A percentile compares a stretch with the other conserved stretches of the same genome.
These are phyloP conservation scores for Lophium mytilinum DNA, from an alignment of 495 filamentous ascomycete species.

Conservation along the genomic window DNA sequence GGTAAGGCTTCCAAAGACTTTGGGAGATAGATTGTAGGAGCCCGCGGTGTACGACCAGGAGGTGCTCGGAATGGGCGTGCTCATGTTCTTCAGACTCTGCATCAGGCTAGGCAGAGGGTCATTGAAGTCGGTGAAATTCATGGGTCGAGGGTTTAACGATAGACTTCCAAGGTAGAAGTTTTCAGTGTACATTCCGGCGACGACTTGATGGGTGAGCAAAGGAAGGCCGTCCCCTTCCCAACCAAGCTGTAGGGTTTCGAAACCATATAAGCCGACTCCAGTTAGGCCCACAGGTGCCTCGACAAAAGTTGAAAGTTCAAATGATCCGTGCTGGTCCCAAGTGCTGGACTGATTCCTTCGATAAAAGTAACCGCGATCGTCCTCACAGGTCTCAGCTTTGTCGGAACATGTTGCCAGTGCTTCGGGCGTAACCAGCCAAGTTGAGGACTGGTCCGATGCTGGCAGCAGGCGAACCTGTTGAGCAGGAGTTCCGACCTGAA, in stretches of 20 bases:
- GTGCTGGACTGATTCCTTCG: slow-evolving; percentile 42
- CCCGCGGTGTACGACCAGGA: slow-evolving; percentile 34
- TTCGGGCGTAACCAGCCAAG: slow-evolving; percentile 34
- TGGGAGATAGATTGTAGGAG: slow-evolving; percentile 22
- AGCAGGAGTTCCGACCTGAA: slow-evolving; percentile 21
- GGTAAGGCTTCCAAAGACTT: slow-evolving; percentile 28
- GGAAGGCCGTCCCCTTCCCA: slow-evolving; percentile 23
- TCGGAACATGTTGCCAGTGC: slow-evolving; percentile 30
- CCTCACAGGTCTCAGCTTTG: slow-evolving; percentile 34
- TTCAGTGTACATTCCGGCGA: slow-evolving; percentile 24
- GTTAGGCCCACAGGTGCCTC: slow-evolving; percentile 22
- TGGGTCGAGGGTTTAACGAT: slow-evolving; percentile 30
- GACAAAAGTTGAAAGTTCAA: slow-evolving; percentile 20
- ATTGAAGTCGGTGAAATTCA: slow-evolving; percentile 31
- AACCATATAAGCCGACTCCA: slow-evolving; percentile 29
- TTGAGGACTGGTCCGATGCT: slow-evolving; percentile 1
- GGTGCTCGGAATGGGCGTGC: slow-evolving; percentile 27
- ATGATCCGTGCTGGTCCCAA: slow-evolving; percentile 36
- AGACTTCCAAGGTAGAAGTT: slow-evolving; percentile 32
- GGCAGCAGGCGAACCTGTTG: slow-evolving; percentile 20
- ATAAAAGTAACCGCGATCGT: slow-evolving; percentile 42
- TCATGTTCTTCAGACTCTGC: slow-evolving; percentile 22
- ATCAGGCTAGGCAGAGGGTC: slow-evolving; percentile 26
- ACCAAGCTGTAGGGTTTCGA: slow-evolving; percentile 27
- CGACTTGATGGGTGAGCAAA: slow-evolving; percentile 24